phyloP scores from a whole-genome alignment of 2,329 filamentous ascomycete genomes.

The Trichoderma koningiopsis region DNA sequence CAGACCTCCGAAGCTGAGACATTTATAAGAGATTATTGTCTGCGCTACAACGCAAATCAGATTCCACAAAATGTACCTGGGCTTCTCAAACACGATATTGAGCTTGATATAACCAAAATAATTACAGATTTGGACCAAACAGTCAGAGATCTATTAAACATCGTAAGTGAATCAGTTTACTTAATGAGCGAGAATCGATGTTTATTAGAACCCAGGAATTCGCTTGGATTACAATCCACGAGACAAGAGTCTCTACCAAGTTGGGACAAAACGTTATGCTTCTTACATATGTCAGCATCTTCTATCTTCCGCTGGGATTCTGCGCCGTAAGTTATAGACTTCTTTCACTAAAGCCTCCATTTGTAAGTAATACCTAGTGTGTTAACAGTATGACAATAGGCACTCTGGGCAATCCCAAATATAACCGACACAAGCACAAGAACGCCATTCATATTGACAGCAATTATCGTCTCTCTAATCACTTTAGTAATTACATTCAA shows the following conservation, averaged over 20 bases:
- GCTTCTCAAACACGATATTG: not conserved
- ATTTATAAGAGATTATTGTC: not conserved
- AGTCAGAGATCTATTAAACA: not conserved
- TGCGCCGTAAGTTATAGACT: conserved; percentile 24
- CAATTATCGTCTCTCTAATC: too few species aligned
- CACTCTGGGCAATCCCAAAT: too few species aligned
- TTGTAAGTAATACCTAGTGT: too few species aligned
- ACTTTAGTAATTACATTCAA: too few species aligned
- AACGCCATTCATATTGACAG: too few species aligned
- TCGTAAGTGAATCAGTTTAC: not conserved
- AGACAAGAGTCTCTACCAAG: conserved; percentile 27
- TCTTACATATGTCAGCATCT: conserved; percentile 45
- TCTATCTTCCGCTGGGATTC: conserved; percentile 43
- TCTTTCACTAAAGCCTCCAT: too few species aligned
- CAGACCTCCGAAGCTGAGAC: not conserved
- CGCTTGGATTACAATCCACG: not conserved
- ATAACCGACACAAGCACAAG: too few species aligned
- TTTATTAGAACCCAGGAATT: not conserved
- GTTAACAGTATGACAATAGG: too few species aligned
- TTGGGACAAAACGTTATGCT: conserved; percentile 42
- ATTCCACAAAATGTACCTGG: not conserved
- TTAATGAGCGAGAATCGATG: too few species aligned
- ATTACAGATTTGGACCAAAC: not conserved
- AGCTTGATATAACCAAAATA: not conserved
- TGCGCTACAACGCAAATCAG: not conserved